A percentile compares a stretch with the other conserved stretches of the same genome.
Conservation (phyloP, 2,329 filamentous ascomycete species). For the Lasiodiplodia hormozganensis region DNA sequence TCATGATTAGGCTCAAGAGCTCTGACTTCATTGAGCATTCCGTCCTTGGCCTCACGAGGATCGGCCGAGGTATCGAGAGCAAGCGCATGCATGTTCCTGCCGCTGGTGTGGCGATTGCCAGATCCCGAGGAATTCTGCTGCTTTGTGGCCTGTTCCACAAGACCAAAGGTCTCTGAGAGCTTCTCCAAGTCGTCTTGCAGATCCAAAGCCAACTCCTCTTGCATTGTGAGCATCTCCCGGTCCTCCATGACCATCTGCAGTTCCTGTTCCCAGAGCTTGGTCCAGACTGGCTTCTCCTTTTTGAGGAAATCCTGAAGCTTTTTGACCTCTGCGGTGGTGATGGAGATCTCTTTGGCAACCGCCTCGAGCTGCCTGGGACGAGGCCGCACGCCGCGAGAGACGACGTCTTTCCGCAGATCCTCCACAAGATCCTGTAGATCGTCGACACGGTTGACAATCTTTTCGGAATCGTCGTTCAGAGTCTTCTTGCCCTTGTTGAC, state of each 20-base stretch:
- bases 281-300: conserved; percentile 94
- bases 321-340: conserved; percentile 84
- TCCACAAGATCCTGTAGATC: conserved; percentile 97
- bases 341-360: conserved; percentile 86
- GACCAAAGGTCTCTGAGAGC: conserved; percentile 87
- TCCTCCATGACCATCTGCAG: conserved; percentile 95
- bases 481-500: conserved; percentile 87
- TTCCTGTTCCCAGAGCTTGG: conserved; percentile 99
- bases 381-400: conserved; percentile 88
- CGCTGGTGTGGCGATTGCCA: conserved; percentile 59
- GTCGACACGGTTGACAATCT: conserved; percentile 89
- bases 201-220: conserved; percentile 93
- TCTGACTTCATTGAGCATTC: conserved; percentile 88
- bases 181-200: conserved; percentile 95
- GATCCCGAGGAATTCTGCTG: conserved; percentile 82
- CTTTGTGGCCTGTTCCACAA: conserved; percentile 98
- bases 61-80: conserved; percentile 63
- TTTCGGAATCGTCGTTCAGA: conserved; percentile 85
- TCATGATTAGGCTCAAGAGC: conserved; percentile 95
- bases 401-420: conserved; percentile 96
- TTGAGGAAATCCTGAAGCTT: conserved; percentile 93
- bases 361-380: conserved; percentile 87
- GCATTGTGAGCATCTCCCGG: conserved; percentile 90
- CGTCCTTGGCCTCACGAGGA: conserved; percentile 85
- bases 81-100: conserved; percentile 43